Evolutionary conservation across 192 early-diverging fungal genomes (phyloP), one percentile per base, ranked within the genome.

Genomic region (Rhizophagus sp.): DNA sequence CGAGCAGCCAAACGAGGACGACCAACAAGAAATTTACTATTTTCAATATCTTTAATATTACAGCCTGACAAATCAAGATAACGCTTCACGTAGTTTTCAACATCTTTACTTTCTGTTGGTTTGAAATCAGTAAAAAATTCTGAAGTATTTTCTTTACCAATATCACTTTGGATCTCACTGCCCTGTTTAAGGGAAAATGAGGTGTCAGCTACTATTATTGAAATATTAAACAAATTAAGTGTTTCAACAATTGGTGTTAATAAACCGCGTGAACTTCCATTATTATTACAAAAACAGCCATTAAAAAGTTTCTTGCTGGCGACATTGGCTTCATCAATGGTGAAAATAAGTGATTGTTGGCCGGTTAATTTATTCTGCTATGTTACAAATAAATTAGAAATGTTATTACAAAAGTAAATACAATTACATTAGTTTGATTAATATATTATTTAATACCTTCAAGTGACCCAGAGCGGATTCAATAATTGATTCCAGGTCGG

Each of bases 171-270:
- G 49, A 50, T 33, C 15, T 50, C 33, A 44, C 49, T 27, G 22
- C 24, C 74, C 7, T 62, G 74, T 75, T 62, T 49, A 62, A 50
- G 74, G 7, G 74, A 4, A 75, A 75, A 75, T 30, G 74, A 17
- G 30, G 47, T 75, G 49, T 52, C 74, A 50, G 74, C 52, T 2
- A 75, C 62, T 30, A 75, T 30, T 75, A 61, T 61, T 22, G 74
- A 49, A 62, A 75, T 75, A 12, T 50, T 3, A 10, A 15, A 49
- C 49, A n/a, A 2, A 8, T 15, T n/a, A 30, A 75, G 74, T 62
- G 33, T 47, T 15, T 62, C 49, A 33, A 75, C 22, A 5, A 75
- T 49, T 49, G 74, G 24, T 30, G 52, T 75, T 30, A 75, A 27
- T 33, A 75, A 49, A 22, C 74, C 74, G 27, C 49, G 47, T 52